These are phyloP conservation scores for Wallemia mellicola DNA, from an alignment of 1,284 basidiomycete species.

Conservation along the genomic window DNA sequence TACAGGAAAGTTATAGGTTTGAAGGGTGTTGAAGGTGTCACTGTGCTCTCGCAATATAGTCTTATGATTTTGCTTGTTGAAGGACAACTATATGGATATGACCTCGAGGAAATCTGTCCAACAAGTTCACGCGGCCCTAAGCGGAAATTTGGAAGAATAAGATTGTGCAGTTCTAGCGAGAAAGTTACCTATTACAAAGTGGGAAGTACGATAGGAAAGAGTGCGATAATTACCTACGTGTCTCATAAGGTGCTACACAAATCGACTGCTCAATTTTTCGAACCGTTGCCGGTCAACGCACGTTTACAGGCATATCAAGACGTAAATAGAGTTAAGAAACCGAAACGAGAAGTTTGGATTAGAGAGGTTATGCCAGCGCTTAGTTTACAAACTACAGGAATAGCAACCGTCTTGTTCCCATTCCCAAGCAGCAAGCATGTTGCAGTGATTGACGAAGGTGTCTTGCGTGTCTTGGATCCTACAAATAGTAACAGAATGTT, in stretches of 20 bases:
- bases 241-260: background rate
- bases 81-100: background rate
- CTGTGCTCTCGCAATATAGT: background rate
- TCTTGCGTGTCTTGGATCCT: background rate
- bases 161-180: background rate
- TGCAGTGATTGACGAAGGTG: background rate
- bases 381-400: background rate
- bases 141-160: background rate
- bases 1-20: background rate
- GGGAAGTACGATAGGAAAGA: background rate
- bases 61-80: background rate
- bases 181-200: background rate
- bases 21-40: background rate
- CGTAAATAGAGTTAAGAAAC: background rate
- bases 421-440: background rate
- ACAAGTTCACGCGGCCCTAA: background rate
- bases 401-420: background rate
- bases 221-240: background rate
- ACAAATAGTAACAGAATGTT: background rate
- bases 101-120: background rate
- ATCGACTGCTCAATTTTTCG: background rate
- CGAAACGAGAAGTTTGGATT: background rate
- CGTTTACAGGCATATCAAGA: background rate
- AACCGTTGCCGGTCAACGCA: background rate
- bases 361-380: background rate